Evolutionary conservation across 805 yeast species (phyloP), one percentile per base, ranked within the genome.

Genomic region (Kluyveromyces nonfermentans): DNA sequence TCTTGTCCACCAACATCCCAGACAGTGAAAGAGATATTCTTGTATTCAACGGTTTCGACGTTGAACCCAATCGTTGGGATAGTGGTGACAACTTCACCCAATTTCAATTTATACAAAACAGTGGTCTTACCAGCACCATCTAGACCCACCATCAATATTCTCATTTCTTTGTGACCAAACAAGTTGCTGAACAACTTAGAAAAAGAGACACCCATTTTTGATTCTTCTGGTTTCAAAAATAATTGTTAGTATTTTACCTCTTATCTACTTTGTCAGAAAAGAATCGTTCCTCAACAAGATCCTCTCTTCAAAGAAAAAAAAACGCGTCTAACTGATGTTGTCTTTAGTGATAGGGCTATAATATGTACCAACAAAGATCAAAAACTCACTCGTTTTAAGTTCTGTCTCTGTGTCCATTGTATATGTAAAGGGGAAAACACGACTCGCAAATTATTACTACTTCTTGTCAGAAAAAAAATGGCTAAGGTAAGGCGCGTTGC

Each of bases 1-100:
- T 88, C 96, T 76, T 90, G 97, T 79, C 97, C 97, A 84, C 97
- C 97, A 59, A 89, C 96, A 79, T 90, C 97, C 97, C 97, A 88
- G 53, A 88, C 96, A 48, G 96, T 87, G 74, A 88, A 88, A 36
- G 95, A 83, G 69, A 88, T 86, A 81, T 88, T 88, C 75, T 88
- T 88, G 77, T 88, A 87, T 75, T 88, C 96, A 61, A 88, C 96
- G 50, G 96, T 88, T 73, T 88, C 97, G 57, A 88, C 97, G 69
- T 88, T 88, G 81, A 88, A 88, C 62, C 97, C 96, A 69, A 88
- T 87, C 55, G 96, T 88, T 70, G 96, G 96, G 63, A 87, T 88
- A 41, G 96, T 88, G 60, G 95, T 87, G 63, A 88, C 95, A 61
- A 88, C 86, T 75, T 88, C 96, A 65, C 96, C 96, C 59, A 88